phyloP scores from a whole-genome alignment of 352 stramenopile species.

The Phytophthora ramorum region DNA sequence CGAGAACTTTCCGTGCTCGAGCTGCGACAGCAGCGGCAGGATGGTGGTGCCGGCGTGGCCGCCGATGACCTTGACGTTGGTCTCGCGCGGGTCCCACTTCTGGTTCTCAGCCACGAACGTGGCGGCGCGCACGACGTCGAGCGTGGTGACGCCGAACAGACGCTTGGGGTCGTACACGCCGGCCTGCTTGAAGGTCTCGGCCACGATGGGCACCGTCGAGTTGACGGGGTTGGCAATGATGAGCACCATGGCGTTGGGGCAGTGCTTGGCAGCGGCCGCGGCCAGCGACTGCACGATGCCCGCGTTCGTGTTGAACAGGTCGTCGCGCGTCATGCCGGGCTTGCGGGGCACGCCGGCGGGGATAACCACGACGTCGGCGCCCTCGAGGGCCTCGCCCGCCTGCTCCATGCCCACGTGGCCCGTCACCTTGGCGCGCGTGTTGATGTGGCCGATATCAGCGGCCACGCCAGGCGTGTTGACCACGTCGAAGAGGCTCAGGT shows the following conservation, averaged over 20 bases:
- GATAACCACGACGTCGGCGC: constrained; percentile 98
- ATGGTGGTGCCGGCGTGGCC: constrained; percentile 99
- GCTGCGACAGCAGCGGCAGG: constrained; percentile 97
- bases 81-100: constrained; percentile 77
- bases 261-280: constrained; percentile 94
- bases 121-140: constrained; percentile 98
- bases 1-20: constrained; percentile 92
- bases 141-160: constrained; percentile 98
- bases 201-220: constrained; percentile 99
- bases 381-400: constrained; percentile 70
- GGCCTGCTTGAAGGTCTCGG: constrained; percentile 97
- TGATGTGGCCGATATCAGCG: constrained; percentile 96
- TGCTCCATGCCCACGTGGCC: constrained; percentile 84
- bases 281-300: constrained; percentile 97
- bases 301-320: constrained; percentile 97
- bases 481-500: constrained; percentile 98
- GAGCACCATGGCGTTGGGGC: constrained; percentile 95
- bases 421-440: constrained; percentile 82
- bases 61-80: constrained; percentile 97
- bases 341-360: constrained; percentile 99
- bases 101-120: constrained; percentile 92
- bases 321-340: constrained; percentile 96
- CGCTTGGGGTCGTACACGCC: constrained; percentile 97
- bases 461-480: constrained; percentile 98
- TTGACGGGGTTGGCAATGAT: constrained; percentile 99